Percentiles rank a stretch among this genome's conserved stretches.
Conservation (phyloP, 1,284 basidiomycete species). For the Inonotus hispidus region DNA sequence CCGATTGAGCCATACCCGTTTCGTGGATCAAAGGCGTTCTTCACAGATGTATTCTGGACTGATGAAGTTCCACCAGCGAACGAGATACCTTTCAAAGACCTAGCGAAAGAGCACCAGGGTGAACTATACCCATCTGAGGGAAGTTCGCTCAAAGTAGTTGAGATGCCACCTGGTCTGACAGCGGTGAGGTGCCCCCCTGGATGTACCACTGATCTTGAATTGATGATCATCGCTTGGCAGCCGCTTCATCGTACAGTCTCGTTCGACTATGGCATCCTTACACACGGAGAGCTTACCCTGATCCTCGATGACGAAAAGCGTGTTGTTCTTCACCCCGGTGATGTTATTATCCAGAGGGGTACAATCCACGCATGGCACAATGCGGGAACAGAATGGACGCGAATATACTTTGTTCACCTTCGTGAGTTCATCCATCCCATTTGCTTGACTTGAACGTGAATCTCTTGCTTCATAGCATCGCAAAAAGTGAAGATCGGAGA, state of each 20-base stretch:
- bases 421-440: slow-evolving; percentile 18
- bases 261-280: slow-evolving; percentile 18
- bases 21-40: not conserved
- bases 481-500: slow-evolving; percentile 17
- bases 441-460: not conserved
- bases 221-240: not conserved
- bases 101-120: slow-evolving; percentile 5
- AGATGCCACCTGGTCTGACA: slow-evolving; percentile 7
- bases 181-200: not conserved
- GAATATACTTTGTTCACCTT: slow-evolving; percentile 13
- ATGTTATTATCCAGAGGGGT: slow-evolving; percentile 18
- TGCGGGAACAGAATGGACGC: slow-evolving; percentile 17
- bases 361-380: slow-evolving; percentile 19
- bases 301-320: slow-evolving; percentile 14
- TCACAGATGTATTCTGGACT: slow-evolving; percentile 14
- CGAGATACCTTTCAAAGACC: slow-evolving; percentile 9
- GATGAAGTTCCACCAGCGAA: slow-evolving; percentile 5
- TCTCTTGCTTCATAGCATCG: slow-evolving; percentile 1
- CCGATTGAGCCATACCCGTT: slow-evolving; percentile 1
- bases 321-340: slow-evolving; percentile 9
- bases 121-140: slow-evolving; percentile 8
- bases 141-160: slow-evolving; percentile 2
- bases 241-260: slow-evolving; percentile 18
- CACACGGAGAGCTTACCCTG: slow-evolving; percentile 12
- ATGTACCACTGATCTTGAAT: not conserved